Base-by-base conservation (phyloP, 2,329 filamentous ascomycete species). In the Rhynchosporium agropyri region DNA sequence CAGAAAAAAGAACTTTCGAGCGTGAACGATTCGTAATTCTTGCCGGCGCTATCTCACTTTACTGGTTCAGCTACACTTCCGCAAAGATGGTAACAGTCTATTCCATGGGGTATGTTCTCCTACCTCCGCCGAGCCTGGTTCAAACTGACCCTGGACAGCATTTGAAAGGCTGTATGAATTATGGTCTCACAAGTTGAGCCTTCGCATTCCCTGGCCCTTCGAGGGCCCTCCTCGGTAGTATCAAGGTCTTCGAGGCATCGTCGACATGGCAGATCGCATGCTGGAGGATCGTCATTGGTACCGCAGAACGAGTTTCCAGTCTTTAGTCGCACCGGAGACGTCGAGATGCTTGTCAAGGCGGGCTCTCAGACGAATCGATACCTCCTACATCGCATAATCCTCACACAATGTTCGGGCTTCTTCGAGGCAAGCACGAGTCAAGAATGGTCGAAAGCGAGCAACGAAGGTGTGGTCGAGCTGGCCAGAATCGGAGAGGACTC, bases 301-400 rank as follows among this genome's bases (percentile, higher is more conserved):
- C 84, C 90, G 48, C 89, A 90, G 74, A 97, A 97, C 75, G 93
- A 97, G 75, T 98, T 97, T 71, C 94, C 94, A 28, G 80, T 96
- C 73, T 98, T 97, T 77, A 88, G 87, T 56, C 89, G 93, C 71
- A 94, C 90, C 43, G 94, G 94, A 73, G 93, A 98, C 77, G 92
- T 97, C 72, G 94, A 98, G 77, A 92, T 98, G 66, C 74, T 94
- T 61, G 84, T 97, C 71, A 84, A 83, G 73, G 83, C 85, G 13
- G 84, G 89, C 59, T 82, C 85, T 65, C 86, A 87, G 73, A 89
- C 95, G 77, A 90, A 91, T 74, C 84, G 90, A 65, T 98, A 97
- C 75, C 82, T 97, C 53, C 82, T 98, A 62, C 94, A 98, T 78
- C 84, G 88, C 64, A 84, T 97, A 72, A 97, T 94, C 46, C 80